Base-by-base conservation (phyloP, 2,329 filamentous ascomycete genomes). In the Cryphonectria naterciae region DNA sequence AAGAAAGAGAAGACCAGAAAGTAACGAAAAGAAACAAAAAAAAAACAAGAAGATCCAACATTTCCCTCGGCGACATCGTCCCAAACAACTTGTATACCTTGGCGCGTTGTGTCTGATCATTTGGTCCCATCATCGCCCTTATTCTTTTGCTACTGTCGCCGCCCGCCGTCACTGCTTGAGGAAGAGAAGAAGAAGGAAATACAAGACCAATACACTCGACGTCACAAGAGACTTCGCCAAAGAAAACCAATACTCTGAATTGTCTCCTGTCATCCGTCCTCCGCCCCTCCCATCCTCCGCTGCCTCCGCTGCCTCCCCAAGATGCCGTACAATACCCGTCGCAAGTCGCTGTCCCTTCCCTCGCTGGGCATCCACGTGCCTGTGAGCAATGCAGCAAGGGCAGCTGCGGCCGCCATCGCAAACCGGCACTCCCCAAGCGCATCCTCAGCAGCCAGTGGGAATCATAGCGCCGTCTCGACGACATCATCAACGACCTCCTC, bases 321-420 rank as follows among this genome's bases (percentile, higher is more conserved):
- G 78, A 97, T 97, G 94, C 92, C 92, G 79, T 98, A 98, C 87
- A 97, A 98, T 83, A 98, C 95, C 76, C 93, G 95, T 83, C 92
- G 95, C 82, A 98, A 98, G 86, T 97, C 94, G 79, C 86, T 99
- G 75, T 98, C 95, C 74, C 86, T 98, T 78, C 93, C 94, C 72
- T 97, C 94, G 75, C 88, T 98, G 77, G 96, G 96, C 80, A 97
- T 98, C 77, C 93, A 96, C 78, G 86, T 98, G 74, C 91, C 93
- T 74, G 88, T 92, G 77, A 85, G 87, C 76, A 85, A 90, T 77
- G 87, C 89, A 77, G 83, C 88, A 74, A 85, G 89, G 82, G 83
- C 85, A 80, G 78, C 85, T 79, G 78, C 83, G 78, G 81, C 92
- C 61, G 78, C 75, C 22, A 78, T 86, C 61, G 83, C 87, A 81